Conservation (phyloP, 2,329 filamentous ascomycete genomes). For the Tricladium varicosporioides region DNA sequence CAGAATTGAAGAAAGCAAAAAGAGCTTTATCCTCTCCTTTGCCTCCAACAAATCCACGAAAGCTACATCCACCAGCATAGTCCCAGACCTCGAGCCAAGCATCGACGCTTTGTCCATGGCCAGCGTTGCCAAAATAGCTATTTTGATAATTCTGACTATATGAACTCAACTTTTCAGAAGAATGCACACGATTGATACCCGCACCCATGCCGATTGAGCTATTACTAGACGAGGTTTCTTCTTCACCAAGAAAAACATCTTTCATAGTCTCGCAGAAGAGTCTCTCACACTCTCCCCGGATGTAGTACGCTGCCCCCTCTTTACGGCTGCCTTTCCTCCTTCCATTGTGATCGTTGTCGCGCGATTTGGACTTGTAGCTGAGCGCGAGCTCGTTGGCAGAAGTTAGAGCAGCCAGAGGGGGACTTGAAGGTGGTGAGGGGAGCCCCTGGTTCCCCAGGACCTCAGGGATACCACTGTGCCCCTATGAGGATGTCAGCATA, state of each 20-base stretch:
- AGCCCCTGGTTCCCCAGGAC: constrained; percentile 69
- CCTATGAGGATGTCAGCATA: constrained; percentile 44
- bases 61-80: constrained; percentile 78
- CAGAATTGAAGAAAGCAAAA: constrained; percentile 84
- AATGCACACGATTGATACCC: constrained; percentile 36
- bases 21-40: constrained; percentile 69
- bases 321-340: constrained; percentile 45
- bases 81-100: constrained; percentile 49
- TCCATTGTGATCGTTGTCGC: constrained; percentile 31
- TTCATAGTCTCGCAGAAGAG: constrained; percentile 98
- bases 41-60: constrained; percentile 80
- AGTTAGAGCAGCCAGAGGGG: constrained; percentile 78
- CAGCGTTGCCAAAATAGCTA: constrained; percentile 26
- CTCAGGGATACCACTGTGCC: constrained; percentile 95
- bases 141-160: constrained; percentile 15
- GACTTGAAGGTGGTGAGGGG: constrained; percentile 82
- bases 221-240: constrained; percentile 69
- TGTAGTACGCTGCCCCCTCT: constrained; percentile 94
- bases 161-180: constrained; percentile 28
- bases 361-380: constrained; percentile 47
- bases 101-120: constrained; percentile 26
- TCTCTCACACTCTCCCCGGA: constrained; percentile 99
- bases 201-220: constrained; percentile 87
- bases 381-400: constrained; percentile 66
- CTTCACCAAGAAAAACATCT: constrained; percentile 94